Conservation (phyloP, 1,139 yeast species). For the Saccharomycopsis crataegensis region DNA sequence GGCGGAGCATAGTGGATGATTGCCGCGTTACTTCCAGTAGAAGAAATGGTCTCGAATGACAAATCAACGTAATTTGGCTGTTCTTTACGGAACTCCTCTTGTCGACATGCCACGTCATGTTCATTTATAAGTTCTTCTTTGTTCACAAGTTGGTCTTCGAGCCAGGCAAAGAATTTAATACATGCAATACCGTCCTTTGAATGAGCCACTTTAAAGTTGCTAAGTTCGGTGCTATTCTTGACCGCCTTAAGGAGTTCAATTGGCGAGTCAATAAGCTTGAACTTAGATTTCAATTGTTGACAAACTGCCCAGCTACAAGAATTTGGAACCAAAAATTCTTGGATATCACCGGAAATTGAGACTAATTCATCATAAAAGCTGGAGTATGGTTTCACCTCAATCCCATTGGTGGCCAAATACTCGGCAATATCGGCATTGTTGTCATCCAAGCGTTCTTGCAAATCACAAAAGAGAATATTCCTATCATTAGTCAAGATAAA, state of each 20-base stretch:
- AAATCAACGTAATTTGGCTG: slow-evolving; percentile 67
- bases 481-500: slow-evolving; percentile 49
- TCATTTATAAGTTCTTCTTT: slow-evolving; percentile 66
- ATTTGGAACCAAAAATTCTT: slow-evolving; percentile 51
- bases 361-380: slow-evolving; percentile 47
- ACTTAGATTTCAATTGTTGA: slow-evolving; percentile 38
- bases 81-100: slow-evolving; percentile 51
- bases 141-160: slow-evolving; percentile 53
- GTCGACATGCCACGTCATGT: slow-evolving; percentile 66
- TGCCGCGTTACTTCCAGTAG: slow-evolving; percentile 91
- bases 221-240: slow-evolving; percentile 66
- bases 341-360: slow-evolving; percentile 15
- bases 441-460: slow-evolving; percentile 28
- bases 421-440: slow-evolving; percentile 28
- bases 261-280: slow-evolving; percentile 37
- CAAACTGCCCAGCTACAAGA: slow-evolving; percentile 79
- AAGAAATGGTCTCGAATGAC: slow-evolving; percentile 87
- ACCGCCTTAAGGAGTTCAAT: slow-evolving; percentile 70
- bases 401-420: slow-evolving; percentile 33
- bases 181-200: slow-evolving; percentile 83
- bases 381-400: slow-evolving; percentile 46
- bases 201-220: slow-evolving; percentile 74
- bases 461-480: slow-evolving; percentile 55
- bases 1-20: slow-evolving; percentile 87
- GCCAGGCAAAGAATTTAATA: slow-evolving; percentile 76